Conservation (phyloP, 176 grass and related monocot species). For the Musa schizocarpa region DNA sequence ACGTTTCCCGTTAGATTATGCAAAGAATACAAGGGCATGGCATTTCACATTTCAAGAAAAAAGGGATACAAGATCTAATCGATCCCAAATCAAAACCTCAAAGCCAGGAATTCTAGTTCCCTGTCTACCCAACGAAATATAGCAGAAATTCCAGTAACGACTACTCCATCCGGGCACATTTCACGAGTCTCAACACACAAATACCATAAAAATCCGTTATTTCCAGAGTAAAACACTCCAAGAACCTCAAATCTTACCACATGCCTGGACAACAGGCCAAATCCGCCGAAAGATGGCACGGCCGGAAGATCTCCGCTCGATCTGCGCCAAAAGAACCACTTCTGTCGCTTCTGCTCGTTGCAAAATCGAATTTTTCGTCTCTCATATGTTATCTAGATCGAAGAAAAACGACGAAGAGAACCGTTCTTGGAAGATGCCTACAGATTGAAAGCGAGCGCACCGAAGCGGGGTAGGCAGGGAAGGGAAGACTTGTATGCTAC, state of each 20-base stretch:
- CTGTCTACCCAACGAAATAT: not conserved
- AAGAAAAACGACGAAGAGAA: not conserved
- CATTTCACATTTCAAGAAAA: not conserved
- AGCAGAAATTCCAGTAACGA: not conserved
- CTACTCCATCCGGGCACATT: not conserved
- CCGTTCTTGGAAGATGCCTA: not conserved
- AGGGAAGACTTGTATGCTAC: not conserved
- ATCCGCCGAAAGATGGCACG: not conserved
- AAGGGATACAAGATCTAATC: not conserved
- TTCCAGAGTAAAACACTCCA: not conserved
- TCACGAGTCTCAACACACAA: not conserved
- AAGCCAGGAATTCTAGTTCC: not conserved
- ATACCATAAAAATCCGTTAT: not conserved
- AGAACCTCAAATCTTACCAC: not conserved
- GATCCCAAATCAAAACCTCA: not conserved
- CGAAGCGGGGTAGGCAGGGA: not conserved
- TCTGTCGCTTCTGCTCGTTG: not conserved
- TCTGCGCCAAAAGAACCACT: not conserved
- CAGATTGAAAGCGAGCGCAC: not conserved
- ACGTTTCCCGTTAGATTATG: not conserved
- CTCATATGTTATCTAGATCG: not conserved
- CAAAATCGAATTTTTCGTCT: not conserved
- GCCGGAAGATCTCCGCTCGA: not conserved
- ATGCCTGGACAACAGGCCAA: not conserved
- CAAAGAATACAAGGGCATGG: not conserved